Conservation (phyloP, 116 monocot species). For the Iris pallida region DNA sequence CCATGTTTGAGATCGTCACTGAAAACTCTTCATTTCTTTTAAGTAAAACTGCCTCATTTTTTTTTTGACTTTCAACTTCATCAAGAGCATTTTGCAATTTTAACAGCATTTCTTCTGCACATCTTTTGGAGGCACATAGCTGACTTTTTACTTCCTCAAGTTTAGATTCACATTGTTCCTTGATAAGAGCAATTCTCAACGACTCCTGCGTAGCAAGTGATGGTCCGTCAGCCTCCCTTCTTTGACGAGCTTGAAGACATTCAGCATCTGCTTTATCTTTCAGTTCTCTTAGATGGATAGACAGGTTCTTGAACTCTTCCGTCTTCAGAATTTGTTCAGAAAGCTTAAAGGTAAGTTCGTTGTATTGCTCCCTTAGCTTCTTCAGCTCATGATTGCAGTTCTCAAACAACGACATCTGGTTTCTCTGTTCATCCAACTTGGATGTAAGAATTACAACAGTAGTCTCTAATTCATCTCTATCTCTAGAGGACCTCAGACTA, state of each 20-base stretch:
- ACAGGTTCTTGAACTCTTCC: constrained; percentile 90
- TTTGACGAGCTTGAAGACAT: constrained; percentile 47
- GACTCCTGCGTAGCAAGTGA: constrained; percentile 57
- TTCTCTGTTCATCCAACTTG: constrained; percentile 63
- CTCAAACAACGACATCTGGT: constrained; percentile 32
- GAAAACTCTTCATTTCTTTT: constrained; percentile 86
- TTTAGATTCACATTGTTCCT: constrained; percentile 86
- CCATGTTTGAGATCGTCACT: constrained; percentile 62
- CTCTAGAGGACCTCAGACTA: constrained; percentile 34
- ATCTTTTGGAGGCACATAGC: constrained; percentile 55
- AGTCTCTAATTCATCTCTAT: constrained; percentile 56
- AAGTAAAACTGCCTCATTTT: constrained; percentile 62
- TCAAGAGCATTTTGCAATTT: constrained; percentile 89
- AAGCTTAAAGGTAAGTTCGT: too few relatives aligned
- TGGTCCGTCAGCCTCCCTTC: constrained; percentile 47
- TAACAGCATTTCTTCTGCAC: constrained; percentile 84
- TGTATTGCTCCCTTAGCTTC: too few relatives aligned
- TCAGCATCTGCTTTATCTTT: constrained; percentile 87
- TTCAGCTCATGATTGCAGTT: constrained; percentile 33
- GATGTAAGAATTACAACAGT: constrained; percentile 46
- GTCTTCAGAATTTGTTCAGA: too few relatives aligned
- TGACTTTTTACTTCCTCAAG: constrained; percentile 79
- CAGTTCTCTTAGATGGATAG: constrained; percentile 78
- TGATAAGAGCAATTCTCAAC: constrained; percentile 87
- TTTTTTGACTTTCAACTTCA: constrained; percentile 70